phyloP scores from a whole-genome alignment of 768 basidiomycete genomes.

The Calocybe indica region DNA sequence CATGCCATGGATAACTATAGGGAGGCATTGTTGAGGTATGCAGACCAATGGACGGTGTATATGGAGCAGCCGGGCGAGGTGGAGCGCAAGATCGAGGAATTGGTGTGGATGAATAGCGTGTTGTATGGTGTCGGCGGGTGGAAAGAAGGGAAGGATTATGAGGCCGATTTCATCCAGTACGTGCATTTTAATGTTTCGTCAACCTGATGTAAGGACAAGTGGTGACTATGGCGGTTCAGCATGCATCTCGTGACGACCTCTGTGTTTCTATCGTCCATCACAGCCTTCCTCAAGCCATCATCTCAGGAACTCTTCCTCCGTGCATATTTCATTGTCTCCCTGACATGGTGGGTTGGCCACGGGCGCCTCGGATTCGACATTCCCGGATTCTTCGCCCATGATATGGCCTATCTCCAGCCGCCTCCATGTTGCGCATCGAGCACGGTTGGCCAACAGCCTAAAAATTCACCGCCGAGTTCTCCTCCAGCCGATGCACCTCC shows the following conservation, averaged over 20 bases:
- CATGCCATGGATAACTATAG: conserved; percentile 29
- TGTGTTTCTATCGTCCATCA: conserved; percentile 50
- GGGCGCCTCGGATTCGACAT: conserved; percentile 49
- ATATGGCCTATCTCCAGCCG: not conserved
- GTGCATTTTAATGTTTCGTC: not conserved
- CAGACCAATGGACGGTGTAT: conserved; percentile 37
- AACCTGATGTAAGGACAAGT: not conserved
- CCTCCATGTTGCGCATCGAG: not conserved
- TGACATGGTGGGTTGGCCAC: conserved; percentile 53
- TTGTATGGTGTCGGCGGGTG: conserved; percentile 54
- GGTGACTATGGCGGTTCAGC: conserved; percentile 22
- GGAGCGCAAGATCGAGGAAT: conserved; percentile 56
- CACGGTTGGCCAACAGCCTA: not conserved
- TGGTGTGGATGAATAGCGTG: conserved; percentile 49
- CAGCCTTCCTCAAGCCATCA: conserved; percentile 29
- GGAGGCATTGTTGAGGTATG: conserved; percentile 34
- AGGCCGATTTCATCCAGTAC: conserved; percentile 42
- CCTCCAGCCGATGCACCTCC: conserved; percentile 2
- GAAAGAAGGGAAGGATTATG: conserved; percentile 33
- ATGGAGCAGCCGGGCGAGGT: conserved; percentile 27
- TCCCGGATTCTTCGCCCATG: not conserved
- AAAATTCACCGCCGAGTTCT: not conserved
- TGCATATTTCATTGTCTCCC: conserved; percentile 46
- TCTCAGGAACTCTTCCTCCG: conserved; percentile 53
- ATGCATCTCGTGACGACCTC: conserved; percentile 66